Evolutionary conservation across 352 stramenopile genomes (phyloP).

Genomic region (Plasmopara muralis): DNA sequence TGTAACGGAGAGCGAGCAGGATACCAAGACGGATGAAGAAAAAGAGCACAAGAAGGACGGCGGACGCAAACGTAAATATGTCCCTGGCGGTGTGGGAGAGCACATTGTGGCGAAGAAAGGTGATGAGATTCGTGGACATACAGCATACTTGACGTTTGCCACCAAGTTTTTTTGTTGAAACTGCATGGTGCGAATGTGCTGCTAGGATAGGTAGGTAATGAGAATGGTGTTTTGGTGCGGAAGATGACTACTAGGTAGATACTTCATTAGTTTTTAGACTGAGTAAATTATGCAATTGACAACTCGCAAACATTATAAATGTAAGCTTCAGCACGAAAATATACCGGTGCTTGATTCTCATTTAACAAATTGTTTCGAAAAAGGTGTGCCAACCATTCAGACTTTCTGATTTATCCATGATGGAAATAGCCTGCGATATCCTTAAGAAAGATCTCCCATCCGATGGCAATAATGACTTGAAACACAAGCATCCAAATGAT

Average conservation of each 20-base stretch:
- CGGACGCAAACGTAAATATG: slow-evolving; percentile 49
- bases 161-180: slow-evolving; percentile 62
- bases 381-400: neutral
- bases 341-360: neutral
- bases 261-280: too few species aligned
- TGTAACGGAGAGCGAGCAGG: neutral
- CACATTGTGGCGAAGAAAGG: slow-evolving; percentile 80
- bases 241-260: neutral
- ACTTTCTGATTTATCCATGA: slow-evolving; percentile 4
- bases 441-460: slow-evolving; percentile 79
- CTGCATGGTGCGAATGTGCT: neutral
- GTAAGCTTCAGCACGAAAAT: neutral
- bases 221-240: neutral
- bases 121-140: slow-evolving; percentile 82
- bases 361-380: neutral
- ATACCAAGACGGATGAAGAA: slow-evolving; percentile 16
- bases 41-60: slow-evolving; percentile 26
- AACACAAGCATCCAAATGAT: slow-evolving; percentile 90
- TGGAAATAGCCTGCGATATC: slow-evolving; percentile 74
- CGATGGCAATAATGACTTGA: slow-evolving; percentile 81
- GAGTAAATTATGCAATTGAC: too few species aligned
- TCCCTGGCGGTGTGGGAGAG: slow-evolving; percentile 42
- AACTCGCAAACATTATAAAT: neutral
- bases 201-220: neutral
- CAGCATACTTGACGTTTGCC: slow-evolving; percentile 81